Evolutionary conservation across 768 basidiomycete genomes (phyloP).

Genomic region (Leccinum boreale): DNA sequence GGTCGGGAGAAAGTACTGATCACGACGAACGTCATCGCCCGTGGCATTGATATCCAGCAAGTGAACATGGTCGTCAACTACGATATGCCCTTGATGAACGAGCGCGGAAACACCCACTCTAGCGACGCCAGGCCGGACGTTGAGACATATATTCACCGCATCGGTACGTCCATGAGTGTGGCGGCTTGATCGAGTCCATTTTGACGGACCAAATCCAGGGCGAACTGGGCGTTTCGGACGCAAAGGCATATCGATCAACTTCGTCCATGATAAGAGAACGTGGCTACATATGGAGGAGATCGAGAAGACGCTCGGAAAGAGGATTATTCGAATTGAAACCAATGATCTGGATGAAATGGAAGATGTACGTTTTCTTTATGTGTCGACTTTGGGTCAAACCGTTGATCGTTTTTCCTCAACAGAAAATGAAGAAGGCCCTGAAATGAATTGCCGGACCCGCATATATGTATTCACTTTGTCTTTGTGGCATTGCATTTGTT

Average conservation of each 20-base stretch:
- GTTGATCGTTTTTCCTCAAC: not conserved
- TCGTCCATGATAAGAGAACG: constrained; percentile 87
- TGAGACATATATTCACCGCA: constrained; percentile 97
- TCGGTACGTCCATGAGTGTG: constrained; percentile 55
- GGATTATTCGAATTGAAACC: constrained; percentile 85
- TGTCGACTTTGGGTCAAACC: not conserved
- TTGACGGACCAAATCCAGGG: constrained; percentile 48
- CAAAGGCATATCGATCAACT: constrained; percentile 95
- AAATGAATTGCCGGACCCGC: constrained; percentile 39
- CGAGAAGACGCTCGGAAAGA: constrained; percentile 70
- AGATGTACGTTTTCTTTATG: constrained; percentile 49
- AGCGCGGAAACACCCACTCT: constrained; percentile 44
- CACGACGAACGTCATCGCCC: constrained; percentile 97
- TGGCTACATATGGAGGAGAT: constrained; percentile 91
- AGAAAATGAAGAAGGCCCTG: constrained; percentile 82
- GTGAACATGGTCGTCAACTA: constrained; percentile 99
- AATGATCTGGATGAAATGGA: constrained; percentile 93
- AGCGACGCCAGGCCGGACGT: constrained; percentile 73
- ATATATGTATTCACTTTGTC: not conserved
- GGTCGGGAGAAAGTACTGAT: constrained; percentile 97
- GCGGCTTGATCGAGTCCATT: not conserved
- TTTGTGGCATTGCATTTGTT: not conserved
- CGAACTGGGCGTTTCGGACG: constrained; percentile 98
- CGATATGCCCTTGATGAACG: constrained; percentile 84
- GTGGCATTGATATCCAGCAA: constrained; percentile 97